Conservation (phyloP, 371 early-diverging fungal species). For the Lichtheimia hyalospora region DNA sequence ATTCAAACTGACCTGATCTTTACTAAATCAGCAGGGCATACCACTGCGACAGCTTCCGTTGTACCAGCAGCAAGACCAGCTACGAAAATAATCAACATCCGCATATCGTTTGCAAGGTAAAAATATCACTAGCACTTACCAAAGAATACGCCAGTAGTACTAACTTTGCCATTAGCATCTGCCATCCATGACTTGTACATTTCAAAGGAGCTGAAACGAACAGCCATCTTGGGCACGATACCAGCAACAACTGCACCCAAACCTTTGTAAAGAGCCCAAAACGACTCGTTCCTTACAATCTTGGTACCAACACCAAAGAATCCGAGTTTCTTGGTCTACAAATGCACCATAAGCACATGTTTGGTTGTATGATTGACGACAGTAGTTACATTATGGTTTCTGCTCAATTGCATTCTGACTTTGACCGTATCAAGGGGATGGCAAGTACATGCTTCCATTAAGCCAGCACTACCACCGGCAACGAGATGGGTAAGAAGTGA, state of each 20-base stretch:
- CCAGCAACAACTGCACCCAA: slow-evolving; percentile 95
- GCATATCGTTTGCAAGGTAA: too few relatives aligned
- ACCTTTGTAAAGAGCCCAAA: slow-evolving; percentile 94
- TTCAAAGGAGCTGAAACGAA: slow-evolving; percentile 96
- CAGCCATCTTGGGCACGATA: slow-evolving; percentile 99
- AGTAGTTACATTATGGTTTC: neutral
- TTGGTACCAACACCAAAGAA: slow-evolving; percentile 83
- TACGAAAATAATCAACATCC: too few relatives aligned
- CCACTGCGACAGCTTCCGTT: slow-evolving; percentile 93
- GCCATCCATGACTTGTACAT: slow-evolving; percentile 86
- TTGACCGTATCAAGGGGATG: slow-evolving; percentile 99
- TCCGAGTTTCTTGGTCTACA: slow-evolving; percentile 47
- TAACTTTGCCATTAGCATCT: slow-evolving; percentile 71
- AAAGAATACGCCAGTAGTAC: slow-evolving; percentile 75
- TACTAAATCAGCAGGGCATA: slow-evolving; percentile 97
- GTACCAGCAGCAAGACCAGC: slow-evolving; percentile 95
- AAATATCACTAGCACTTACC: slow-evolving; percentile 62
- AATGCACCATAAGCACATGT: too few relatives aligned
- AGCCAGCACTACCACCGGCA: slow-evolving; percentile 94
- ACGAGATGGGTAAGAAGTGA: slow-evolving; percentile 69
- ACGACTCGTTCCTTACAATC: slow-evolving; percentile 87
- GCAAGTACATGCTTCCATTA: slow-evolving; percentile 91
- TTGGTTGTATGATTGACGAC: neutral
- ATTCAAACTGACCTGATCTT: slow-evolving; percentile 96
- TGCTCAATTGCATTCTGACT: slow-evolving; percentile 86